Evolutionary conservation across 169 alveolate species (phyloP).

Genomic region (Plasmodium fragile): DNA sequence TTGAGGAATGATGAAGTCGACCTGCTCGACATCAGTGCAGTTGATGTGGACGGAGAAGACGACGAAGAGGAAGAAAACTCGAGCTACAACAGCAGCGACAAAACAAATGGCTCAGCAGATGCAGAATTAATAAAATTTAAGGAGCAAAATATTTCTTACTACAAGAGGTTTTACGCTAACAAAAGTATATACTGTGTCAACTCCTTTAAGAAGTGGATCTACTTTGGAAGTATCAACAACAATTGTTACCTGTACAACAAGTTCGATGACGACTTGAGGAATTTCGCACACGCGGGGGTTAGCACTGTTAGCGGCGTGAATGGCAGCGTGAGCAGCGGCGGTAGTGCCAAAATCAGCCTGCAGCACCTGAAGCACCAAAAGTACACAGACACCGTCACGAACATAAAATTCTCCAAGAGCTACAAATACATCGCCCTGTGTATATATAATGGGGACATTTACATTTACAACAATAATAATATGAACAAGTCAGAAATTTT

Average conservation of each 20-base stretch:
- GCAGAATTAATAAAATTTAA: constrained; percentile 2
- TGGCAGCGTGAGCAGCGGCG: background rate
- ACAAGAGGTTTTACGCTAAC: constrained; percentile 41
- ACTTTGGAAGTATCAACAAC: constrained; percentile 70
- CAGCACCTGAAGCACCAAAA: constrained; percentile 34
- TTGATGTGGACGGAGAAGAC: constrained; percentile 11
- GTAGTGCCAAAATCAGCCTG: background rate
- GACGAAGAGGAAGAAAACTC: background rate
- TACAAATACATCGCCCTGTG: constrained; percentile 39
- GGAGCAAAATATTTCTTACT: constrained; percentile 20
- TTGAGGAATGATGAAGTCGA: constrained; percentile 14
- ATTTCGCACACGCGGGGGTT: background rate
- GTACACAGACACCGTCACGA: constrained; percentile 69
- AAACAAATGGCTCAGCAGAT: background rate
- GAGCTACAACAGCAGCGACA: background rate
- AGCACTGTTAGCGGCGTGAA: background rate
- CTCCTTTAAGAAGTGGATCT: constrained; percentile 53
- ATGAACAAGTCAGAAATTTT: constrained; percentile 33
- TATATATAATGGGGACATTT: constrained; percentile 70
- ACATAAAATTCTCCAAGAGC: constrained; percentile 35
- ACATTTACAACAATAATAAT: constrained; percentile 62
- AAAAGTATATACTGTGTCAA: constrained; percentile 67
- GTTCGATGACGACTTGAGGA: constrained; percentile 29
- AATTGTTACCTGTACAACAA: constrained; percentile 43
- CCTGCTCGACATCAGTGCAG: constrained; percentile 36